Evolutionary conservation across 2,329 filamentous ascomycete species (phyloP), one percentile per base, ranked within the genome.

Genomic region (Whalleya microplaca): DNA sequence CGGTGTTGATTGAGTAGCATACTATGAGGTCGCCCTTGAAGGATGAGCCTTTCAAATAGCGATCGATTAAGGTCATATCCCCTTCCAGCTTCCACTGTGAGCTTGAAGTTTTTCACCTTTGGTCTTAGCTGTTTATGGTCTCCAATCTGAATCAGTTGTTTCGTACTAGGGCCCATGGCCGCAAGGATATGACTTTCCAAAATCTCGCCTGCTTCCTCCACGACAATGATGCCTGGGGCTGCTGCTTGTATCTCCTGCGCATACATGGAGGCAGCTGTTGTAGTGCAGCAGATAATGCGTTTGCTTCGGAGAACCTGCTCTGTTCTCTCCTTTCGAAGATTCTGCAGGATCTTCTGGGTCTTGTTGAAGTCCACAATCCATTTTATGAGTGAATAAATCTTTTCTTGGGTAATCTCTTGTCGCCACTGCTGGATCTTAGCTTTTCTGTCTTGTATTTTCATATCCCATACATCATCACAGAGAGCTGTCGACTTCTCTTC

Each of bases 191-290:
- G 88, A 1, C 80, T 78, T 68, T 92, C 89, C 0, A 91, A 75
- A 2, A 92, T 89, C 60, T 92, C 88, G 1, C 87, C 89, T 0
- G 88, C 89, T 69, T 92, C 89, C 68, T 92, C 89, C n/a, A n/a
- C n/a, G n/a, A n/a, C n/a, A n/a, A n/a, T n/a, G n/a, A n/a, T n/a
- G n/a, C n/a, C n/a, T n/a, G n/a, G n/a, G n/a, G n/a, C n/a, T n/a
- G n/a, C n/a, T n/a, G n/a, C n/a, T n/a, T n/a, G n/a, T n/a, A n/a
- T n/a, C n/a, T n/a, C n/a, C n/a, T n/a, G n/a, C n/a, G n/a, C n/a
- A n/a, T n/a, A n/a, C n/a, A n/a, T n/a, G n/a, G n/a, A n/a, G n/a
- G n/a, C n/a, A n/a, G n/a, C n/a, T n/a, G n/a, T n/a, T n/a, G n/a
- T n/a, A n/a, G n/a, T n/a, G n/a, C n/a, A n/a, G n/a, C n/a, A n/a